phyloP scores from a whole-genome alignment of 805 yeast species.

The Nakazawaea ambrosiae region DNA sequence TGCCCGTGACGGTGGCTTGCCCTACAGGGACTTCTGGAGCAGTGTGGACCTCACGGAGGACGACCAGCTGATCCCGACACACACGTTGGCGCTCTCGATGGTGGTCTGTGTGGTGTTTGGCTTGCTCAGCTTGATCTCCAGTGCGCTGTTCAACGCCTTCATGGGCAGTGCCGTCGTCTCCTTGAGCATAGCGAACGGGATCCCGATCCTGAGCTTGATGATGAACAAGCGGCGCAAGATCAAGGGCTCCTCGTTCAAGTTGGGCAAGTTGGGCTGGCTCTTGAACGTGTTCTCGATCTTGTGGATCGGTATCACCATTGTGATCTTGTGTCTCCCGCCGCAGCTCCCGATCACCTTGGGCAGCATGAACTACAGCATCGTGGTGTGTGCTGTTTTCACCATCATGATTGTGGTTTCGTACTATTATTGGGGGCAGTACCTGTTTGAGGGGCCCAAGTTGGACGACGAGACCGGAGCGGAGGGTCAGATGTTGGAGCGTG shows the following conservation, averaged over 20 bases:
- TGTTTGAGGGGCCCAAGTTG: conserved; percentile 59
- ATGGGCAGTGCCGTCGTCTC: conserved; percentile 78
- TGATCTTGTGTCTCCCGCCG: conserved; percentile 67
- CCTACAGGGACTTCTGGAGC: conserved; percentile 57
- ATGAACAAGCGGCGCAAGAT: conserved; percentile 53
- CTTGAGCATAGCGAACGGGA: conserved; percentile 66
- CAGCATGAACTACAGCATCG: conserved; percentile 62
- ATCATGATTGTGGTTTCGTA: conserved; percentile 42
- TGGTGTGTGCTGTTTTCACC: conserved; percentile 47
- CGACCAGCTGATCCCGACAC: conserved; percentile 57
- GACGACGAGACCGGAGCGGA: conserved; percentile 19
- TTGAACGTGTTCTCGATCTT: conserved; percentile 50
- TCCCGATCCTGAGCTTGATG: conserved; percentile 62
- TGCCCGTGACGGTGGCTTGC: conserved; percentile 79
- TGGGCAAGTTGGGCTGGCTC: conserved; percentile 57
- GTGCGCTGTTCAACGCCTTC: conserved; percentile 76
- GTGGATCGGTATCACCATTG: conserved; percentile 53
- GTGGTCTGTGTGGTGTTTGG: conserved; percentile 54
- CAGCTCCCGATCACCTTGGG: conserved; percentile 42
- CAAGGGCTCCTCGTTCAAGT: conserved; percentile 61
- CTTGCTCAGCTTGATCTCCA: conserved; percentile 57
- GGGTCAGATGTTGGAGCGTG: background rate
- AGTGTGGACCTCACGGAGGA: conserved; percentile 49
- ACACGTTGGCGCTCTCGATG: conserved; percentile 62
- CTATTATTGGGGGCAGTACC: conserved; percentile 51